Conservation (phyloP, 176 grass and related monocot genomes). For the Phyllostachys edulis region DNA sequence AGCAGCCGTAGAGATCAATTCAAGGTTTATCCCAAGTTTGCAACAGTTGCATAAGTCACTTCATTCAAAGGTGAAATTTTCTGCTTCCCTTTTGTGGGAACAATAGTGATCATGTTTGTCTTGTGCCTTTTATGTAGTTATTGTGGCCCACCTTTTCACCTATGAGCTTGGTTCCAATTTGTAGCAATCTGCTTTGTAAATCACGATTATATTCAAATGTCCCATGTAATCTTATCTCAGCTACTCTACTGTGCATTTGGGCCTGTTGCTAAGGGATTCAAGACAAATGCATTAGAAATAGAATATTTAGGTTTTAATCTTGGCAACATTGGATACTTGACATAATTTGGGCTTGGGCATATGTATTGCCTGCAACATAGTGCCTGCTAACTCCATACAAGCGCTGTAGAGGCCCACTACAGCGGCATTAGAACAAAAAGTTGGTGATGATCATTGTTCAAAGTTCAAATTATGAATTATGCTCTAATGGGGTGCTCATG, state of each 20-base stretch:
- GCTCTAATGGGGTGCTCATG: not conserved
- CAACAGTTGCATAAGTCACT: conserved; percentile 78
- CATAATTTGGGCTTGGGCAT: not conserved
- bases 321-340: not conserved
- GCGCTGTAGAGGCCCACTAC: not conserved
- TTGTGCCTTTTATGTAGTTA: not conserved
- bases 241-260: not conserved
- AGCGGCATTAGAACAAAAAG: not conserved
- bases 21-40: conserved; percentile 83
- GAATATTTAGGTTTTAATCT: not conserved
- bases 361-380: not conserved
- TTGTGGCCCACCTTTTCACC: conserved; percentile 5
- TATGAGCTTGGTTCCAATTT: not conserved
- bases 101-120: not conserved
- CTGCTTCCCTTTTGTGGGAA: conserved; percentile 2
- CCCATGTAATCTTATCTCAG: not conserved
- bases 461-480: not conserved
- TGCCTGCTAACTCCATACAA: not conserved
- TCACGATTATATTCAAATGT: not conserved
- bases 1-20: conserved; percentile 80
- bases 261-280: not conserved
- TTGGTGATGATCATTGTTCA: not conserved
- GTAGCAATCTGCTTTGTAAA: not conserved
- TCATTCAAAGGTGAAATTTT: conserved; percentile 67
- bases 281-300: not conserved